Evolutionary conservation across 169 alveolate species (phyloP), one percentile per base, ranked within the genome.

Genomic region (Miamiensis avidus): DNA sequence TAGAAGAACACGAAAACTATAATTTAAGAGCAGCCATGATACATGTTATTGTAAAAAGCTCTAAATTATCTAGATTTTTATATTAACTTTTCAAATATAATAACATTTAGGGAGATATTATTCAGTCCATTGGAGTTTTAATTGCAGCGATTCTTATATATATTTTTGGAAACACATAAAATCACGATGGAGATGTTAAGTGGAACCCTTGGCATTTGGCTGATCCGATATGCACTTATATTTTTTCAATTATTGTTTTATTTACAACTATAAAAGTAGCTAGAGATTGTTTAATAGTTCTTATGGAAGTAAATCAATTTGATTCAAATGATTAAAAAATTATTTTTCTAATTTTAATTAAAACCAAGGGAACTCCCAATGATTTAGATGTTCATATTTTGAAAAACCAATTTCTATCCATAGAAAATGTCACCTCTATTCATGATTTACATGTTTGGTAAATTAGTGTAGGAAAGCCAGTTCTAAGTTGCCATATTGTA

Each of bases 361-460:
- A n/a, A n/a, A n/a, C n/a, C n/a, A n/a, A n/a, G n/a, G n/a, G 83
- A 33, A 78, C 83, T 1, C 83, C 83, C 25, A 33, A 78, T 77
- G 89, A 78, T 34, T 74, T 84, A 65, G 76, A 76, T n/a, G 65
- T 94, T 29, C 96, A 94, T 6, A 94, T 93, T 74, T 87, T 98
- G 34, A 93, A 92, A 83, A 92, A 94, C 73, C 97, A 95, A 78
- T 83, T 97, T 79, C 79, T 86, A 78, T 88, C 88, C 1, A 89
- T 98, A 34, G 92, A 96, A 34, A 97, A 98, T 28, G 99, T 98
- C 49, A 86, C 85, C 33, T 99, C 97, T 75, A 95, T 98, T 64
- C 99, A 98, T 88, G 99, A 98, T 87, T 94, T 98, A 74, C 99
- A 98, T 92, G 97, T 98, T n/a, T 98, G 99, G 99, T 95, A 98